Percentiles rank a stretch among this genome's conserved stretches.
phyloP scores from a whole-genome alignment of 495 filamentous ascomycete genomes.

The Penicillium verhagenii region DNA sequence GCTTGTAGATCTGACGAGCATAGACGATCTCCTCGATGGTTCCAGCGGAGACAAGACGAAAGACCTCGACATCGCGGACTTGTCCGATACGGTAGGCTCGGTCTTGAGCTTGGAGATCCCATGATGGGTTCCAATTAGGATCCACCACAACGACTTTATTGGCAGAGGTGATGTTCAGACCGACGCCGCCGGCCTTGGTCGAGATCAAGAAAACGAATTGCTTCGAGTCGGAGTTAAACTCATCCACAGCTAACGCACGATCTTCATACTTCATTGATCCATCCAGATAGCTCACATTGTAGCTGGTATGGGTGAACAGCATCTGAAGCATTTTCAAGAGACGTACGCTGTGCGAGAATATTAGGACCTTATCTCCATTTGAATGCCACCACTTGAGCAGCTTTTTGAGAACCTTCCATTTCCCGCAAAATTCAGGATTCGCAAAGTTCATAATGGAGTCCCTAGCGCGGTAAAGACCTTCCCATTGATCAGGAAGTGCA shows the following conservation, averaged over 20 bases:
- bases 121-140: constrained; percentile 95
- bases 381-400: constrained; percentile 86
- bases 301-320: constrained; percentile 85
- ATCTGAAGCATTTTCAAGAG: constrained; percentile 82
- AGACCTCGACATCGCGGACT: constrained; percentile 90
- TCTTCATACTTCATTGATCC: constrained; percentile 86
- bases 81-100: constrained; percentile 96
- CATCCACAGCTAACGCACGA: constrained; percentile 71
- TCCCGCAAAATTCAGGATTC: constrained; percentile 92
- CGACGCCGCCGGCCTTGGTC: constrained; percentile 86
- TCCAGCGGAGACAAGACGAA: constrained; percentile 86
- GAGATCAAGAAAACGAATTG: constrained; percentile 97
- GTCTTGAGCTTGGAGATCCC: constrained; percentile 94
- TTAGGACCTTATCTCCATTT: constrained; percentile 88
- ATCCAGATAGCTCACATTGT: constrained; percentile 89
- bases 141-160: constrained; percentile 99
- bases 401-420: constrained; percentile 91
- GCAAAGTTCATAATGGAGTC: constrained; percentile 81
- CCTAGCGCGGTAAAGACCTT: constrained; percentile 67
- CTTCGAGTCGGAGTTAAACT: constrained; percentile 85
- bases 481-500: constrained; percentile 75
- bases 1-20: constrained; percentile 96
- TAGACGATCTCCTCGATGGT: constrained; percentile 98
- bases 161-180: constrained; percentile 93
- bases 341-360: constrained; percentile 88